These are phyloP conservation scores for Trametes hirsuta DNA, from an alignment of 1,284 basidiomycete genomes.

Conservation along the genomic window DNA sequence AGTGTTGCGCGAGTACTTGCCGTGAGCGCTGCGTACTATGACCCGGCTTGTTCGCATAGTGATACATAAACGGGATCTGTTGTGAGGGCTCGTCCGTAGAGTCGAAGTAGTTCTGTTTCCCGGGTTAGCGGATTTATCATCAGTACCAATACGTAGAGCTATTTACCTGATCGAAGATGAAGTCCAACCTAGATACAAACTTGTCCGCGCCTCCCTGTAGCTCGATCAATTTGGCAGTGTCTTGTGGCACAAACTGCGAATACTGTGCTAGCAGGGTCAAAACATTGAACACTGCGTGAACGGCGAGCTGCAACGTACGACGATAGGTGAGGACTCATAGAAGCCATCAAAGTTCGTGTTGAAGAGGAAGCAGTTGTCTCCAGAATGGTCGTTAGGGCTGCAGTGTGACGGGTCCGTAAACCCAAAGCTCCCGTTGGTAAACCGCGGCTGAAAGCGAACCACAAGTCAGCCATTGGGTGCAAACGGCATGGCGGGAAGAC, in stretches of 20 bases:
- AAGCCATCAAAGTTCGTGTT: slow-evolving; percentile 62
- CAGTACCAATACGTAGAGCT: too few species aligned
- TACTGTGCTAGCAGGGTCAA: background rate
- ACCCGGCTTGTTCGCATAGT: slow-evolving; percentile 61
- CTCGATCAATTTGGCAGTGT: slow-evolving; percentile 60
- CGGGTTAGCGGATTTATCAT: background rate
- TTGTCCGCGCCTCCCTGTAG: slow-evolving; percentile 60
- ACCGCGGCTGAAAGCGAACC: slow-evolving; percentile 47
- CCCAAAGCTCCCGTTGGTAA: slow-evolving; percentile 61
- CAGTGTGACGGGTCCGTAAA: slow-evolving; percentile 70
- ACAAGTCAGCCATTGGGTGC: background rate
- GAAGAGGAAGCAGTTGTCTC: slow-evolving; percentile 64
- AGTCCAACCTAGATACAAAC: slow-evolving; percentile 58
- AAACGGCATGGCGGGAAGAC: background rate
- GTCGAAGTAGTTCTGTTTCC: slow-evolving; percentile 51
- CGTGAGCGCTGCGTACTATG: slow-evolving; percentile 59
- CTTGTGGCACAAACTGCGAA: slow-evolving; percentile 60
- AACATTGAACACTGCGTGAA: background rate
- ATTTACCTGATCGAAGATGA: slow-evolving; percentile 53
- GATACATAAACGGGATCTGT: slow-evolving; percentile 68
- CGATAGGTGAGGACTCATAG: slow-evolving; percentile 65
- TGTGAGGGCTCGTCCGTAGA: slow-evolving; percentile 65
- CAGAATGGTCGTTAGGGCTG: slow-evolving; percentile 59
- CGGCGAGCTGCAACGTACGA: slow-evolving; percentile 42
- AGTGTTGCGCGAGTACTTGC: slow-evolving; percentile 55